phyloP scores from a whole-genome alignment of 169 alveolate species.

The Eimeria sp. region DNA sequence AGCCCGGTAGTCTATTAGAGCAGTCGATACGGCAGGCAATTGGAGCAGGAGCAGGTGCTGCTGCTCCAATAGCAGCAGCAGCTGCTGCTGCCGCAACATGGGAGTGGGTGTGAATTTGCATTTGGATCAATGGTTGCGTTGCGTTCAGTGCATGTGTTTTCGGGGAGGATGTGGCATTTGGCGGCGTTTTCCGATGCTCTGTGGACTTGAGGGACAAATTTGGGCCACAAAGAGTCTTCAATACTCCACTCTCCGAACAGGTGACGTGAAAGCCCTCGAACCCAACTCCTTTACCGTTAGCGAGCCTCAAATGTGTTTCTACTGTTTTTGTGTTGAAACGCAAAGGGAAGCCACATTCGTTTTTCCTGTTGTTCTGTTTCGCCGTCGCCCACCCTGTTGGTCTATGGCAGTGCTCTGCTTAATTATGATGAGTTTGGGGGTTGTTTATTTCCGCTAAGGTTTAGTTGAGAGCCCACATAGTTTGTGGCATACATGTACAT shows the following conservation, averaged over 20 bases:
- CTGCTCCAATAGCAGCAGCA: background rate
- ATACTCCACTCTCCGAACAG: constrained; percentile 98
- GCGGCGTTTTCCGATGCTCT: constrained; percentile 99
- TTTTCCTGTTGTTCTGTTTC: too few species aligned
- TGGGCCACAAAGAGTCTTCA: constrained; percentile 96
- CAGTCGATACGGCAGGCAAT: background rate
- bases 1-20: background rate
- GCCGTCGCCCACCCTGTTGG: too few species aligned
- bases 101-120: background rate
- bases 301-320: too few species aligned
- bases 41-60: background rate
- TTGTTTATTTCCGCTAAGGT: too few species aligned
- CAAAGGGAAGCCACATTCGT: too few species aligned
- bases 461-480: too few species aligned
- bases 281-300: too few species aligned
- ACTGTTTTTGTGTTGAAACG: too few species aligned
- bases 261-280: constrained; percentile 52
- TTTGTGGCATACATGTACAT: too few species aligned
- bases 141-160: constrained; percentile 88
- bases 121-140: background rate
- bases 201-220: constrained; percentile 96
- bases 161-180: constrained; percentile 99
- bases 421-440: too few species aligned
- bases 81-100: background rate
- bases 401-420: too few species aligned